Conservation (phyloP, 805 yeast species). For the Pichia eremophila region DNA sequence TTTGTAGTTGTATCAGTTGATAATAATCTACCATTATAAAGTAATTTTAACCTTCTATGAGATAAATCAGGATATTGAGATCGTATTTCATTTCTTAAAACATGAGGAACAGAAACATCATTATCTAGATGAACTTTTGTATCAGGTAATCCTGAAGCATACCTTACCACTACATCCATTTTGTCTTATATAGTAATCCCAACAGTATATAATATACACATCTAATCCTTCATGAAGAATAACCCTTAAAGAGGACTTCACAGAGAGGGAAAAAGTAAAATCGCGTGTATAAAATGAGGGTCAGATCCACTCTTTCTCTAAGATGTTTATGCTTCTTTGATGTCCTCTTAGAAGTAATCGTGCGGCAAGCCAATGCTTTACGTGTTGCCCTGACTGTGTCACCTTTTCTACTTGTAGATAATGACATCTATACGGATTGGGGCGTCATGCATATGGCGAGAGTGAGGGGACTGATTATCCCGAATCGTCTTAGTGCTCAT, state of each 20-base stretch:
- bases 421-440: slow-evolving; percentile 23
- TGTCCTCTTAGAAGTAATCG: slow-evolving; percentile 23
- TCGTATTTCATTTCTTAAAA: slow-evolving; percentile 36
- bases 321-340: slow-evolving; percentile 8
- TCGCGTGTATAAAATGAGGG: too few relatives aligned
- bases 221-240: too few relatives aligned
- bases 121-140: slow-evolving; percentile 11
- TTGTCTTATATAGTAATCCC: neutral
- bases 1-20: slow-evolving; percentile 46
- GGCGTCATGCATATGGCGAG: slow-evolving; percentile 73
- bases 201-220: too few relatives aligned
- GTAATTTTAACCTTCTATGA: slow-evolving; percentile 47
- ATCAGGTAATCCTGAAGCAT: slow-evolving; percentile 20
- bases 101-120: neutral
- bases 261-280: too few relatives aligned
- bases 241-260: neutral
- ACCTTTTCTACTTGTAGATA: slow-evolving; percentile 7
- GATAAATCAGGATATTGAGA: slow-evolving; percentile 19
- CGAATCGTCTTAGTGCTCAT: slow-evolving; percentile 65
- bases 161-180: neutral
- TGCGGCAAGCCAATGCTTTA: slow-evolving; percentile 68
- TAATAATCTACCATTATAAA: slow-evolving; percentile 60
- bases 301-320: neutral
- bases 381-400: slow-evolving; percentile 54
- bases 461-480: slow-evolving; percentile 27